phyloP scores from a whole-genome alignment of 2,329 filamentous ascomycete species.

The Coleophoma crateriformis region DNA sequence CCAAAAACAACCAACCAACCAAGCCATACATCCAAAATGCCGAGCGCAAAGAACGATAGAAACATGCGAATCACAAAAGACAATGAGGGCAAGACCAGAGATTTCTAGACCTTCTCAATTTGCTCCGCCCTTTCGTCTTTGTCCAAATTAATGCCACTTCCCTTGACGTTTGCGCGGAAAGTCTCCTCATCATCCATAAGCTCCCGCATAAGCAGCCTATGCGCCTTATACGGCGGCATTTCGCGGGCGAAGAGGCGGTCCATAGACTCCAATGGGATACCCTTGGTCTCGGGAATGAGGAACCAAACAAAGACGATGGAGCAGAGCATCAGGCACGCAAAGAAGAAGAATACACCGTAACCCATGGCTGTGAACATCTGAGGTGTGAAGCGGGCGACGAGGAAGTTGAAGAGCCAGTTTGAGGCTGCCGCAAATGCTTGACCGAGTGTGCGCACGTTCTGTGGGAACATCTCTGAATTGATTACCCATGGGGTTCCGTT shows the following conservation, averaged over 20 bases:
- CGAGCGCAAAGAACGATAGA: no score
- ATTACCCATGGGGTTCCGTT: slow-evolving; percentile 68
- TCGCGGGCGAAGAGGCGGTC: slow-evolving; percentile 47
- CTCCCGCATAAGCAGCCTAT: slow-evolving; percentile 18
- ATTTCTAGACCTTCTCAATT: slow-evolving; percentile 14
- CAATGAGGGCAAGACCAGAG: no score
- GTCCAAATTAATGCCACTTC: slow-evolving; percentile 12
- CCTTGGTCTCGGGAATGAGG: slow-evolving; percentile 61
- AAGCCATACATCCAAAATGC: neutral
- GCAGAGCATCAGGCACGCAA: slow-evolving; percentile 43
- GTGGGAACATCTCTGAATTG: slow-evolving; percentile 59
- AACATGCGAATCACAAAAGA: no score
- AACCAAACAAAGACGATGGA: slow-evolving; percentile 56
- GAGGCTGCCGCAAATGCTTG: slow-evolving; percentile 58
- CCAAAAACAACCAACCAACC: neutral
- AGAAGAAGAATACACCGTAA: slow-evolving; percentile 19
- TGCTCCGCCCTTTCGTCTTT: slow-evolving; percentile 15
- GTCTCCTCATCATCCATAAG: slow-evolving; percentile 15
- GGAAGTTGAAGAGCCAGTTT: slow-evolving; percentile 70
- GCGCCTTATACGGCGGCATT: slow-evolving; percentile 12
- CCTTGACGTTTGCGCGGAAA: slow-evolving; percentile 18
- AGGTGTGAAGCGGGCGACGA: slow-evolving; percentile 44
- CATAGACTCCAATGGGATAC: slow-evolving; percentile 56
- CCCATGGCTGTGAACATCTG: slow-evolving; percentile 17
- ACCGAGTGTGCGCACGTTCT: slow-evolving; percentile 41